Conservation (phyloP, 2,329 filamentous ascomycete species). For the Colletotrichum orchidophilum region DNA sequence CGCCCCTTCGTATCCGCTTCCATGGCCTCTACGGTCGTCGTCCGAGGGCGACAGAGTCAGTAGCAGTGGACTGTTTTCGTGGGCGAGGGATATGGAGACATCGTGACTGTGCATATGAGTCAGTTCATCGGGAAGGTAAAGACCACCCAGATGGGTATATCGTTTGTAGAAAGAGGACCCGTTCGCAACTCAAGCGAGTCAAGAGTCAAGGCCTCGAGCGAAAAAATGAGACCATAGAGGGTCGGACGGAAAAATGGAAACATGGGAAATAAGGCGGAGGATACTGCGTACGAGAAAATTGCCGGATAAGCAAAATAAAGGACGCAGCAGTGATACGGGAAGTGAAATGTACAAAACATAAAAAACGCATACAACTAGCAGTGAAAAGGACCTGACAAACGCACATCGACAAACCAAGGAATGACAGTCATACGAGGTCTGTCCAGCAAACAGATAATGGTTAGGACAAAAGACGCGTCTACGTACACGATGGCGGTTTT, state of each 20-base stretch:
- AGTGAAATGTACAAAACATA: not conserved
- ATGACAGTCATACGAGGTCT: not conserved
- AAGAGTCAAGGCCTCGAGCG: slow-evolving; percentile 19
- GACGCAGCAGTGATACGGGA: not conserved
- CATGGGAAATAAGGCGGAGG: slow-evolving; percentile 24
- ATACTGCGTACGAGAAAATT: slow-evolving; percentile 5
- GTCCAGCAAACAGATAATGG: not conserved
- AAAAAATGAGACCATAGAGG: not conserved
- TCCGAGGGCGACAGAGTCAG: slow-evolving; percentile 38
- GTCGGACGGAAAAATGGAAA: slow-evolving; percentile 16
- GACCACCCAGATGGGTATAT: slow-evolving; percentile 20
- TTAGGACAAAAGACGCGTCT: not conserved
- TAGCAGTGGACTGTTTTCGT: slow-evolving; percentile 54
- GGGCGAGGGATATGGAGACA: slow-evolving; percentile 57
- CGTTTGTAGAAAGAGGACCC: not conserved
- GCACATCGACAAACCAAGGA: not conserved
- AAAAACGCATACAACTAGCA: not conserved
- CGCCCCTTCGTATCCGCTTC: not conserved
- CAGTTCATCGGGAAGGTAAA: slow-evolving; percentile 9
- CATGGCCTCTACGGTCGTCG: not conserved
- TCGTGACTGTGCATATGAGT: slow-evolving; percentile 50
- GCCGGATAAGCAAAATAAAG: slow-evolving; percentile 33
- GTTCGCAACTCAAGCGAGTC: slow-evolving; percentile 1
- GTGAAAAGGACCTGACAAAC: not conserved
- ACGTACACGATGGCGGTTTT: slow-evolving; percentile 60